Conservation (phyloP, 2,329 filamentous ascomycete genomes). For the Xylogone sp. region DNA sequence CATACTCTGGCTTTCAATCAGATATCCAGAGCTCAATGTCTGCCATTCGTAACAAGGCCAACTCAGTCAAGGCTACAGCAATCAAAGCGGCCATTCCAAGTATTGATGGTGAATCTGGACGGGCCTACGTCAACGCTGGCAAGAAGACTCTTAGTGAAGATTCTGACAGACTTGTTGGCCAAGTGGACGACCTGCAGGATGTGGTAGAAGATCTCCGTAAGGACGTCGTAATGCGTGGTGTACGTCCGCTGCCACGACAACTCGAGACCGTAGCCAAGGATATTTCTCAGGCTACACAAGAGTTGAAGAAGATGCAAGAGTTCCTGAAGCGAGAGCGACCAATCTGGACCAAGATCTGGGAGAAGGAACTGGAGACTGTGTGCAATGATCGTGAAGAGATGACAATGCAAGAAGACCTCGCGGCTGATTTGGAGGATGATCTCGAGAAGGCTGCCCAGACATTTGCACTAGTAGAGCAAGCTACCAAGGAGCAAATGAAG, state of each 20-base stretch:
- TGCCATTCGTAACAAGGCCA: constrained; percentile 75
- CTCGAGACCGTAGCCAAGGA: constrained; percentile 88
- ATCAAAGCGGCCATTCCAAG: constrained; percentile 67
- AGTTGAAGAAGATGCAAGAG: constrained; percentile 91
- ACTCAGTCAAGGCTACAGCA: constrained; percentile 72
- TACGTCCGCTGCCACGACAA: constrained; percentile 85
- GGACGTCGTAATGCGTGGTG: constrained; percentile 89
- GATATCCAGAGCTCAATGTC: constrained; percentile 88
- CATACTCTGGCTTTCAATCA: constrained; percentile 85
- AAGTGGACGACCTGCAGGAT: constrained; percentile 97
- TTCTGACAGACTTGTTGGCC: constrained; percentile 83
- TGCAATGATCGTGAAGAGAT: constrained; percentile 94
- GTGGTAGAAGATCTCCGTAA: constrained; percentile 94
- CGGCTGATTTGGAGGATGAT: constrained; percentile 89
- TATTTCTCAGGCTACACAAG: constrained; percentile 73
- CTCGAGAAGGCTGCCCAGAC: constrained; percentile 92
- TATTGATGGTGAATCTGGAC: constrained; percentile 74
- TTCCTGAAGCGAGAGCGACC: constrained; percentile 90
- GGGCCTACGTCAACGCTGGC: constrained; percentile 77
- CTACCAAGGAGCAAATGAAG: constrained; percentile 96
- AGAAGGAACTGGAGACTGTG: constrained; percentile 92
- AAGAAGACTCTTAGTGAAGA: constrained; percentile 85
- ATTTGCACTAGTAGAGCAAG: constrained; percentile 92
- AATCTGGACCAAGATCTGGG: constrained; percentile 98
- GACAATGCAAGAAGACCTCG: constrained; percentile 92